These are phyloP conservation scores for Cyclocybe cylindracea DNA, from an alignment of 768 basidiomycete species.

Conservation along the genomic window DNA sequence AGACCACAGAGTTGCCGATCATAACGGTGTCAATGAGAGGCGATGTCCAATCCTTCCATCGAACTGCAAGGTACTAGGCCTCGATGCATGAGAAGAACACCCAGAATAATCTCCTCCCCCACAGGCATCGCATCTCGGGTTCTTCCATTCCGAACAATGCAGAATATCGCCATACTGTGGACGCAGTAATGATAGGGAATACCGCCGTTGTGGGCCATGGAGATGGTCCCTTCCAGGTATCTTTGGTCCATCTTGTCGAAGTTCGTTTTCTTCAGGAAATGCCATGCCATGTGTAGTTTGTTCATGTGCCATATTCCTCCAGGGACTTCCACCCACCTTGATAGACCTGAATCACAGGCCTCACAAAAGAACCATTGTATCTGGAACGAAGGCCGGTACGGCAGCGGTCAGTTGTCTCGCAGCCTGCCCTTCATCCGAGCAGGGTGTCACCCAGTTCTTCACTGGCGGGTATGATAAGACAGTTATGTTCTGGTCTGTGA, in stretches of 20 bases:
- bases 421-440: conserved; percentile 25
- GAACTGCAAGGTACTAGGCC: conserved; percentile 23
- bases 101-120: neutral
- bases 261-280: conserved; percentile 11
- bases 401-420: conserved; percentile 42
- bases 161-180: conserved; percentile 41
- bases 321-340: conserved; percentile 29
- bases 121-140: conserved; percentile 34
- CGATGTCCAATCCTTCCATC: conserved; percentile 44
- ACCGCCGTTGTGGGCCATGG: conserved; percentile 45
- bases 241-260: conserved; percentile 34
- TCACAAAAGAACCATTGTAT: conserved; percentile 17
- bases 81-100: neutral
- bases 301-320: conserved; percentile 1
- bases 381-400: conserved; percentile 4
- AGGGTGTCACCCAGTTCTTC: conserved; percentile 35
- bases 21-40: conserved; percentile 47
- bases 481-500: conserved; percentile 42
- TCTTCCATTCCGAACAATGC: conserved; percentile 39
- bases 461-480: conserved; percentile 50
- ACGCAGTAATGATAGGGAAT: conserved; percentile 44
- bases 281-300: neutral
- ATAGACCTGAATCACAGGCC: conserved; percentile 30
- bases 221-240: conserved; percentile 42
- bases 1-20: conserved; percentile 30